Conservation (phyloP, 805 yeast species). For the Sungouiozyma intestinalis region DNA sequence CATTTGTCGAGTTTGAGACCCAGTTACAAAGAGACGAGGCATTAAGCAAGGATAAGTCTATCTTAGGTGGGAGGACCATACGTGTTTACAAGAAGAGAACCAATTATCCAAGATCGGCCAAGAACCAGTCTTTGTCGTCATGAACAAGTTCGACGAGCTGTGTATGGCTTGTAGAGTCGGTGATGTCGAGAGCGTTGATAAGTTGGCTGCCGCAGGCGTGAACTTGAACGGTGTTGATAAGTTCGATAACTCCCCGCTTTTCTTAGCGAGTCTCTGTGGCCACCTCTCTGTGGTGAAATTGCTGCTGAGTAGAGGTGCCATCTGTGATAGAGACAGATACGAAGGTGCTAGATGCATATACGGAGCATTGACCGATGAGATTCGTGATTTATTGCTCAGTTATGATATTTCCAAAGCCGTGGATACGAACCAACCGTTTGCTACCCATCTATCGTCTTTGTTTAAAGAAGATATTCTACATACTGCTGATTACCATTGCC, state of each 20-base stretch:
- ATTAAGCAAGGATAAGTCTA: slow-evolving; percentile 33
- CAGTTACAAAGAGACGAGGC: slow-evolving; percentile 38
- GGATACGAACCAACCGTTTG: slow-evolving; percentile 62
- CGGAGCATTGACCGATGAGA: slow-evolving; percentile 64
- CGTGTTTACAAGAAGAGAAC: slow-evolving; percentile 44
- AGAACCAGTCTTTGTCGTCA: too few relatives aligned
- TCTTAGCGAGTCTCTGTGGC: slow-evolving; percentile 67
- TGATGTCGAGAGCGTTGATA: slow-evolving; percentile 53
- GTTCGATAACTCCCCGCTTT: slow-evolving; percentile 68
- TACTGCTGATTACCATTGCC: slow-evolving; percentile 15
- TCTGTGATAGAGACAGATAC: slow-evolving; percentile 71
- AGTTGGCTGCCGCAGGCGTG: slow-evolving; percentile 43
- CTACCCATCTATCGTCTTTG: slow-evolving; percentile 49
- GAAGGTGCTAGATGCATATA: slow-evolving; percentile 72
- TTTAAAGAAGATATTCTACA: slow-evolving; percentile 11
- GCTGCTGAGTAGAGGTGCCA: slow-evolving; percentile 56
- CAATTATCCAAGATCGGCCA: too few relatives aligned
- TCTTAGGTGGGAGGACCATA: slow-evolving; percentile 38
- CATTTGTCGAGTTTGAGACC: slow-evolving; percentile 48
- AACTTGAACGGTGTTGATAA: slow-evolving; percentile 43
- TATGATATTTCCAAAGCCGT: slow-evolving; percentile 61
- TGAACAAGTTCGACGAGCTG: slow-evolving; percentile 35
- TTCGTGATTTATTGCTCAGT: slow-evolving; percentile 45
- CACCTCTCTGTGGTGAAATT: slow-evolving; percentile 54
- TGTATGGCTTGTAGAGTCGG: slow-evolving; percentile 63